Evolutionary conservation across 2,329 filamentous ascomycete genomes (phyloP), one percentile per base, ranked within the genome.

Genomic region (Zalaria obscura): DNA sequence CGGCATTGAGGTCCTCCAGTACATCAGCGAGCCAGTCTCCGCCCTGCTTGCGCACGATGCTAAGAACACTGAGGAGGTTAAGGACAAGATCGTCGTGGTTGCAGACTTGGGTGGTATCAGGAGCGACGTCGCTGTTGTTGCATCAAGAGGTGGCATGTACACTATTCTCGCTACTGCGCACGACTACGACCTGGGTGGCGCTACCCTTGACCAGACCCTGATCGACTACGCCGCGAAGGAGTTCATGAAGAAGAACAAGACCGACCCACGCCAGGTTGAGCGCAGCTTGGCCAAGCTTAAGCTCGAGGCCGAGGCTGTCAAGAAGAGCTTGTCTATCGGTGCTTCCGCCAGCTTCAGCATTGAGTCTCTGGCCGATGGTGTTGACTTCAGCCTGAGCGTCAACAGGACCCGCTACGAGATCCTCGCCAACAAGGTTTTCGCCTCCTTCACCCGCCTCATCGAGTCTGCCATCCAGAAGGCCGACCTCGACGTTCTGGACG

Each of bases 191-290:
- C 83, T 89, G 52, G 80, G 84, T 43, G 91, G 91, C 56, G 73
- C 77, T 31, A 79, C 87, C 50, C 73, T 98, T 43, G 91, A 98
- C 68, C 76, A 91, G 61, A 82, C 89, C 39, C 73, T 98, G 45
- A 83, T 94, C 60, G 89, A 98, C 61, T 81, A 95, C 71, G 95
- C 96, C 54, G 83, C 89, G 53, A 98, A 98, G 73, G 91, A 98
- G 66, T 98, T 98, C 68, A 75, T 91, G 58, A 96, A 98, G 76
- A 94, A 93, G 74, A 77, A 96, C 75, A 81, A 80, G 68, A 76
- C 76, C 44, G 91, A 96, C 63, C 91, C 91, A 25, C 76, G 88
- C 52, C 74, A 80, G 57, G 85, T 91, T 59, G 72, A 80, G 42
- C 80, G 80, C 55, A 82, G 83, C 54, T 68, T 95, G 53, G 88